Conservation (phyloP, 2,329 filamentous ascomycete species). For the Didymosphaeria variabile region DNA sequence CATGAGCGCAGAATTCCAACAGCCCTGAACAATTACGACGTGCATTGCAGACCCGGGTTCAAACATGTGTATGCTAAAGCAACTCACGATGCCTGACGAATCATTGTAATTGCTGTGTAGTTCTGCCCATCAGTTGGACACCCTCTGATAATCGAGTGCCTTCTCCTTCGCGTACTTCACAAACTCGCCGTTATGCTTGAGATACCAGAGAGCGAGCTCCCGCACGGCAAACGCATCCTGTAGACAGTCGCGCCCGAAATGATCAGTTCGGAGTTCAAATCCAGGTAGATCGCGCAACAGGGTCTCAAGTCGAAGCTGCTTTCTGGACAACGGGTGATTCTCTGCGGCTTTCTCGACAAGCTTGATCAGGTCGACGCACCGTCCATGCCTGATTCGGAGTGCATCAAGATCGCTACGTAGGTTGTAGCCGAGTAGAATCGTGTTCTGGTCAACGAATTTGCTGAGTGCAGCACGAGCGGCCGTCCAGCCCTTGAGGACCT, state of each 20-base stretch:
- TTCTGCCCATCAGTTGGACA: background rate
- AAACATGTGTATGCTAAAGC: too few relatives aligned
- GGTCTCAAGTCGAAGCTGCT: slow-evolving; percentile 42
- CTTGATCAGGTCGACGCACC: slow-evolving; percentile 43
- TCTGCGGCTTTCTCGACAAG: slow-evolving; percentile 44
- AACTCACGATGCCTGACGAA: too few relatives aligned
- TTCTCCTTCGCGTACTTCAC: slow-evolving; percentile 47
- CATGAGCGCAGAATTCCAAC: too few relatives aligned
- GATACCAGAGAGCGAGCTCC: slow-evolving; percentile 59
- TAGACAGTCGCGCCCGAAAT: slow-evolving; percentile 57
- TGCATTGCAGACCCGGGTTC: too few relatives aligned
- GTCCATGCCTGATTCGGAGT: slow-evolving; percentile 47
- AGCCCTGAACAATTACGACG: too few relatives aligned
- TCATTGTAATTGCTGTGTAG: background rate
- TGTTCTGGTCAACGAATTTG: slow-evolving; percentile 42
- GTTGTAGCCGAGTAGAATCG: slow-evolving; percentile 47
- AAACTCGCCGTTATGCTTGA: slow-evolving; percentile 52
- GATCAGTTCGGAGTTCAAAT: slow-evolving; percentile 25
- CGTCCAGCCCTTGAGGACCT: slow-evolving; percentile 44
- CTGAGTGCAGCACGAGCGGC: slow-evolving; percentile 41
- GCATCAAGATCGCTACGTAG: slow-evolving; percentile 44
- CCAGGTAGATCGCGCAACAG: slow-evolving; percentile 33
- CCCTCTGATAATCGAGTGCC: slow-evolving; percentile 35
- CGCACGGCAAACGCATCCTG: slow-evolving; percentile 61
- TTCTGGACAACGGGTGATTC: slow-evolving; percentile 41